A percentile compares a stretch with the other conserved stretches of the same genome.
Evolutionary conservation across 768 basidiomycete species (phyloP).

Genomic region (Sutorius australiensis): DNA sequence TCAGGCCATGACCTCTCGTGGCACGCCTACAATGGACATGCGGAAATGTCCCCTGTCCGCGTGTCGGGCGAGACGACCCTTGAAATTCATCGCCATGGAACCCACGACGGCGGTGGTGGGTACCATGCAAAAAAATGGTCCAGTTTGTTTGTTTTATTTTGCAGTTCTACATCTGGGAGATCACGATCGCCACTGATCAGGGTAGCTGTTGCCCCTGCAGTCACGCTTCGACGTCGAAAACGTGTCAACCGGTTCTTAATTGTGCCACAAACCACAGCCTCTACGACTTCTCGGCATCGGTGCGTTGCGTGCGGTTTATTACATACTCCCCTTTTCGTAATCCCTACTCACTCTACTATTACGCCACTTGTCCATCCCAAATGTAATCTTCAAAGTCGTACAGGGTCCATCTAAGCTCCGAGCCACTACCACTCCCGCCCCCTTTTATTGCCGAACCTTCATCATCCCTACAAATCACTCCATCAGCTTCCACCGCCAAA

Average conservation of each 20-base stretch:
- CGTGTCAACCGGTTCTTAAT: conserved; percentile 13
- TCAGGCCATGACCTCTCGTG: conserved; percentile 5
- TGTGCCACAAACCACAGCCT: conserved; percentile 9
- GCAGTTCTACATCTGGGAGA: conserved; percentile 4
- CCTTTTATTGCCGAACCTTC: conserved; percentile 34
- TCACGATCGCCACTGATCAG: conserved; percentile 24
- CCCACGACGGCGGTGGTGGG: conserved; percentile 15
- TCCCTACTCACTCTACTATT: neutral
- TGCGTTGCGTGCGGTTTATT: conserved; percentile 2
- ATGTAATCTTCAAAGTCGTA: conserved; percentile 64
- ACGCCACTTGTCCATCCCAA: conserved; percentile 62
- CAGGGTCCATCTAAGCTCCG: conserved; percentile 69
- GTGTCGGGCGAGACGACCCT: conserved; percentile 10
- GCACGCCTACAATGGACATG: conserved; percentile 2
- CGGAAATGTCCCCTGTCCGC: conserved; percentile 1
- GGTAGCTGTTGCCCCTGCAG: neutral
- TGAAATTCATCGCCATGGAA: conserved; percentile 25
- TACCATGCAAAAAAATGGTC: neutral
- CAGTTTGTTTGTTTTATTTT: neutral
- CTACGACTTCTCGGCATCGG: conserved; percentile 8
- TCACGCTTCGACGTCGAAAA: conserved; percentile 27
- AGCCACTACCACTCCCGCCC: conserved; percentile 44
- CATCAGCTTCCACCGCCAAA: conserved; percentile 64
- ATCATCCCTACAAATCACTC: conserved; percentile 76
- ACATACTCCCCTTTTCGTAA: conserved; percentile 7